Base-by-base conservation (phyloP, 228 moss, liverwort and hornwort species). In the Sphagnum fallax region DNA sequence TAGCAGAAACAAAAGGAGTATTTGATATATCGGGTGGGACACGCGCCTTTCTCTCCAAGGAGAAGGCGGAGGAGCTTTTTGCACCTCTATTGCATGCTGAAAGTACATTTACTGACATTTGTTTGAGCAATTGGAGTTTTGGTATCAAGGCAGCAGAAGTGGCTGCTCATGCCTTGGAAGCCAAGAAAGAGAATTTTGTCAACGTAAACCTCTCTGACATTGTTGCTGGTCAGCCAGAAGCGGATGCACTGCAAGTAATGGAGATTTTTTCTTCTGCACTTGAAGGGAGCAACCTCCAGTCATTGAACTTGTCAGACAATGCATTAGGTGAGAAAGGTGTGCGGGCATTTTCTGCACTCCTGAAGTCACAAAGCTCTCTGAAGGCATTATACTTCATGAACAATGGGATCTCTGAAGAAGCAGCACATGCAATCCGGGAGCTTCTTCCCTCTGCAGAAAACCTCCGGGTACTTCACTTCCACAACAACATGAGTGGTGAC, bases 401-500 rank as follows among this genome's bases (percentile, higher is more conserved):
- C 55, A 98, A 98, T 55, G 98, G 98, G 52, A 98, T 98, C 18
- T 98, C 98, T 10, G 92, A 85, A 69, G 85, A 92, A 69, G 98
- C 98, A 48, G 98, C 98, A 51, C 78, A 69, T 65, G 94, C 98
- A 16, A 92, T 98, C n/a, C 76, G 88, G 48, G 92, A 98, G 67
- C 82, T 98, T 15, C 77, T 98, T n/a, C 88, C 94, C 52, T 92
- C 91, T 0, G 84, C 83, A 4, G 79, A 88, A 68, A 75, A 82
- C 50, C 73, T 98, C 49, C 87, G 85, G 9, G 89, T 74, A 47
- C 81, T 98, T 49, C 89, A 90, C 52, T 94, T 98, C 51, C 98
- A 98, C 77, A 98, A 98, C 78, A 98, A 98, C 63, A 98, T 98
- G 98, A 98, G 88, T 73, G 98, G 98, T 67, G 90, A 98, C 76